Evolutionary conservation across 208 protist species (phyloP).

Genomic region (Crithidia brevicula): DNA sequence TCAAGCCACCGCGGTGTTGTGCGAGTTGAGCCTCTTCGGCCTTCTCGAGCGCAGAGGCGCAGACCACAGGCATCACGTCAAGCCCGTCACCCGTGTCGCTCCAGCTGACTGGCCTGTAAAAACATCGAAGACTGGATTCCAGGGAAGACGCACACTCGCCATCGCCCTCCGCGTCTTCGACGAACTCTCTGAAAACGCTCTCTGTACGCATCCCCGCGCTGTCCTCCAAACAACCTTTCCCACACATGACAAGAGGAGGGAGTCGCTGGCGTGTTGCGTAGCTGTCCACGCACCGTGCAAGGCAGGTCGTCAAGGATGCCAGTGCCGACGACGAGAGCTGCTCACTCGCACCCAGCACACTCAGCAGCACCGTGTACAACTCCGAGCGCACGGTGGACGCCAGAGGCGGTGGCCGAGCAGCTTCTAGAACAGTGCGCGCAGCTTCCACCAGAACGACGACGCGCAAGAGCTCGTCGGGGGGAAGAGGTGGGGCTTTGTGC

Average conservation of each 20-base stretch:
- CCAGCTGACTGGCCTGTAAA: constrained; percentile 2
- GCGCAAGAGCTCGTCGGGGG: constrained; percentile 35
- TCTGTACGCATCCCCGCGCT: no score
- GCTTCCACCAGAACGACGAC: constrained; percentile 42
- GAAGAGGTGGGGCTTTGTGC: constrained; percentile 37
- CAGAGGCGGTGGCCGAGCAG: constrained; percentile 21
- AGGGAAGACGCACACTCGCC: background rate
- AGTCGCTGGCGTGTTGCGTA: constrained; percentile 33
- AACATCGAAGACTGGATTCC: background rate
- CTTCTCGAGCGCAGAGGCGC: constrained; percentile 7
- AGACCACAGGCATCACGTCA: background rate
- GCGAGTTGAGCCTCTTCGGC: constrained; percentile 19
- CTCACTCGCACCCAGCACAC: constrained; percentile 54
- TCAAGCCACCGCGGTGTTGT: constrained; percentile 26
- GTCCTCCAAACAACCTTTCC: no score
- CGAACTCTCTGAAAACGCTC: no score
- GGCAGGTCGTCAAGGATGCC: constrained; percentile 43
- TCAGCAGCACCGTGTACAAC: constrained; percentile 52
- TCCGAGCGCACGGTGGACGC: constrained; percentile 22
- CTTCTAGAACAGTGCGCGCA: constrained; percentile 33
- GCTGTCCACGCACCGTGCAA: constrained; percentile 55
- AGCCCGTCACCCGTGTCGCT: no score
- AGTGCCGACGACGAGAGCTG: constrained; percentile 49
- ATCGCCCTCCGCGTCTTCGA: no score
- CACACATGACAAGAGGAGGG: no score